Evolutionary conservation across 495 filamentous ascomycete species (phyloP), one percentile per base, ranked within the genome.

Genomic region (Xylaria grammica): DNA sequence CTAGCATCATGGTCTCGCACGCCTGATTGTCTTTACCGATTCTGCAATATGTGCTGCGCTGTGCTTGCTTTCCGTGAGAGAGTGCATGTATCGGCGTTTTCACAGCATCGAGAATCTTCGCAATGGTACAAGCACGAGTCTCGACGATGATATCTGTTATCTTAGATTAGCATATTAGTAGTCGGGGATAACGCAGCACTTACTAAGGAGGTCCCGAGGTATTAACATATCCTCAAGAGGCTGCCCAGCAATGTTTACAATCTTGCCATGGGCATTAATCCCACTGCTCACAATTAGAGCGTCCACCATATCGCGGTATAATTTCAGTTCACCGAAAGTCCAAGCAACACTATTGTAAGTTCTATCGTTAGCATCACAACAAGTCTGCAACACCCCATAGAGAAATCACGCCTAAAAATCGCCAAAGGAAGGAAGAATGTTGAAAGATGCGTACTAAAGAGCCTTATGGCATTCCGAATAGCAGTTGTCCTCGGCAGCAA

Each of bases 1-100:
- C 67, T 3, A 69, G 32, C 67, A 69, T 62, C 67, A 69, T 69
- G 8, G 36, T 24, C 30, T 69, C 67, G 29, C 67, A 69, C 32
- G 52, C 52, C 13, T 62, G 13, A 3, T 4, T 36, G 29, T 65
- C 57, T 29, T 42, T 52, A 15, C 29, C 36, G 4, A 63, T 27
- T 50, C 55, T 65, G 53, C 67, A 69, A 36, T 57, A 65, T 17
- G 36, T 11, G 8, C 7, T 32, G 10, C n/a, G 42, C 24, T 65
- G 15, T 7, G 13, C 26, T 53, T 38, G 26, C 15, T 40, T 24
- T 50, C 44, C 29, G 8, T 26, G 40, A 8, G 40, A 57, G 7
- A 64, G 42, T 17, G 11, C 45, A 2, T 58, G 29, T n/a, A 64
- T 64, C 1, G 62, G 62, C 22, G 3, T 17, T n/a, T 53, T 54